phyloP scores from a whole-genome alignment of 257 asterid genomes.

The Plantago ovata region DNA sequence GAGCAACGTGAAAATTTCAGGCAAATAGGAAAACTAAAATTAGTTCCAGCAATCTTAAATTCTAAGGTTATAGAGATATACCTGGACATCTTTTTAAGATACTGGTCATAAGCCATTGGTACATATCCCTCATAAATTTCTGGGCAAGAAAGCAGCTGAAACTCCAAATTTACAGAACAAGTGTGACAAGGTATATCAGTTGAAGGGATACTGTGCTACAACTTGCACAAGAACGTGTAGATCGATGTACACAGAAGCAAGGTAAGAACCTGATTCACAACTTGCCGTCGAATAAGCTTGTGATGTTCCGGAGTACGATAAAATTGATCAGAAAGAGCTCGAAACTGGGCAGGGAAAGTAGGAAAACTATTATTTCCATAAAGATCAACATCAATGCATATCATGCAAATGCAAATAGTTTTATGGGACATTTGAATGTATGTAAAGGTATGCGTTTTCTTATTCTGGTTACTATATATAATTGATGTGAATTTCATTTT shows the following conservation, averaged over 20 bases:
- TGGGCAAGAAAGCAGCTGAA: slow-evolving; percentile 71
- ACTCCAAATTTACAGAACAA: slow-evolving; percentile 23
- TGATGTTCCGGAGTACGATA: slow-evolving; percentile 93
- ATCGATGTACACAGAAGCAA: neutral
- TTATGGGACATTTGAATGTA: neutral
- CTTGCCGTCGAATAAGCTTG: slow-evolving; percentile 82
- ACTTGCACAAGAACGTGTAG: slow-evolving; percentile 7
- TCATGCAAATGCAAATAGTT: slow-evolving; percentile 1
- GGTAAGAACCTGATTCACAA: slow-evolving; percentile 76
- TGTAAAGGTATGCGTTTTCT: neutral
- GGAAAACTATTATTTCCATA: neutral
- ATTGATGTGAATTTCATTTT: neutral
- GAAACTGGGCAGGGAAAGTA: slow-evolving; percentile 46
- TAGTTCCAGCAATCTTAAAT: slow-evolving; percentile 13
- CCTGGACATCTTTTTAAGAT: slow-evolving; percentile 83
- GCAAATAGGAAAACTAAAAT: slow-evolving; percentile 15
- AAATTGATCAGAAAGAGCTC: slow-evolving; percentile 93
- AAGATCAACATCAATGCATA: neutral
- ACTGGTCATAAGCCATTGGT: slow-evolving; percentile 82
- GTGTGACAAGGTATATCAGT: slow-evolving; percentile 14
- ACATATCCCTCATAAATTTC: slow-evolving; percentile 89
- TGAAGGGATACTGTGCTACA: slow-evolving; percentile 15
- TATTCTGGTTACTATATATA: neutral
- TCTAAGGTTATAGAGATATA: slow-evolving; percentile 30
- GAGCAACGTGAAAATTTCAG: slow-evolving; percentile 23